Percentiles rank a stretch among this genome's conserved stretches.
Evolutionary conservation across 23 red algal species (phyloP).

Genomic region (Gracilaria caudata): DNA sequence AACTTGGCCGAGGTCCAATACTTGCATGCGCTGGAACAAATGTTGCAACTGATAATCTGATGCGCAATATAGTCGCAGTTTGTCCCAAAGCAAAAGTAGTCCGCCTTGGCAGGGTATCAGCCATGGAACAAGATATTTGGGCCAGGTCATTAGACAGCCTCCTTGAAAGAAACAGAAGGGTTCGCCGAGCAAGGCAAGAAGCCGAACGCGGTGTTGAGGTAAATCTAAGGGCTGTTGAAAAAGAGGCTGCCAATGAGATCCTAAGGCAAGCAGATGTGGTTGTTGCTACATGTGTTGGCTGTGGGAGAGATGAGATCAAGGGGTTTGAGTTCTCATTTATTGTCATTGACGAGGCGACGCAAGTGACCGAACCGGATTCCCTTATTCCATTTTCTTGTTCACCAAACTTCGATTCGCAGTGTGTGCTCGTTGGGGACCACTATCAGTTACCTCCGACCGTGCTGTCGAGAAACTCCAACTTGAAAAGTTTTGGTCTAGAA

Average conservation of each 20-base stretch:
- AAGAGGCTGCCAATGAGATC: conserved; percentile 8
- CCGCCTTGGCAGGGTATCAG: conserved; percentile 44
- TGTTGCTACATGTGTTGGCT: conserved; percentile 69
- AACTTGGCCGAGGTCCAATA: conserved; percentile 20
- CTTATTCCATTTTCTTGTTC: conserved; percentile 73
- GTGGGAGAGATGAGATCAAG: conserved; percentile 46
- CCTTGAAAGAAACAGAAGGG: conserved; percentile 12
- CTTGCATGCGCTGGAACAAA: conserved; percentile 57
- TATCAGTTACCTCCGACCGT: conserved; percentile 85
- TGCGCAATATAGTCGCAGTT: conserved; percentile 18
- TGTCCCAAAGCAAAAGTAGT: conserved; percentile 19
- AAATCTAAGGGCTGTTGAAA: conserved; percentile 24
- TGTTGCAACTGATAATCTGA: conserved; percentile 63
- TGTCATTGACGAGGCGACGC: conserved; percentile 88
- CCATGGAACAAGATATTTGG: conserved; percentile 58
- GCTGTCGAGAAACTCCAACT: background rate
- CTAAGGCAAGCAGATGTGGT: conserved; percentile 51
- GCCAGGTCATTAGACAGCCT: conserved; percentile 30
- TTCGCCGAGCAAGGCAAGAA: conserved; percentile 28
- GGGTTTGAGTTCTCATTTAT: conserved; percentile 72
- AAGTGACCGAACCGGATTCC: conserved; percentile 74
- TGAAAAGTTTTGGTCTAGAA: background rate
- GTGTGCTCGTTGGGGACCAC: conserved; percentile 88
- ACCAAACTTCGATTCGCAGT: background rate
- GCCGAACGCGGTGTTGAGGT: background rate